Conservation (phyloP, 2,329 filamentous ascomycete species). For the Pseudogymnoascus pannorum region DNA sequence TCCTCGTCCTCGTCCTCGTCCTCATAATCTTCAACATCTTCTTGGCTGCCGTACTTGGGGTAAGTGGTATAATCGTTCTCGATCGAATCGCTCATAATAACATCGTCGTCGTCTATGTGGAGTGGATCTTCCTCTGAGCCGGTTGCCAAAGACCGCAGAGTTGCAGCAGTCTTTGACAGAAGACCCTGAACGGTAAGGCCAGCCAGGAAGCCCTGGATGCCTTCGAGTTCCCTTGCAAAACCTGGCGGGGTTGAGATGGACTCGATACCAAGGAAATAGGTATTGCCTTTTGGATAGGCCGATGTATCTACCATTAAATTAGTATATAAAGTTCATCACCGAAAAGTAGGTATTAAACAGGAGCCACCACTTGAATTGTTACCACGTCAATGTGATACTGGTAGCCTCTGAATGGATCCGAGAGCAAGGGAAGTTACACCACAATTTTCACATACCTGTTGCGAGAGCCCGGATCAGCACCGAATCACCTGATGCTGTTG, state of each 20-base stretch:
- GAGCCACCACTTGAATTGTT: not conserved
- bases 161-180: not conserved
- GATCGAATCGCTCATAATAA: not conserved
- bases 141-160: not conserved
- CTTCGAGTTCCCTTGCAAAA: slow-evolving; percentile 31
- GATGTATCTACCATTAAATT: slow-evolving; percentile 21
- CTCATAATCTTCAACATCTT: slow-evolving; percentile 14
- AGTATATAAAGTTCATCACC: not conserved
- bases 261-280: slow-evolving; percentile 49
- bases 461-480: slow-evolving; percentile 23
- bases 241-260: slow-evolving; percentile 37
- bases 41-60: not conserved
- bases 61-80: not conserved
- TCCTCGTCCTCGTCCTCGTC: slow-evolving; percentile 16
- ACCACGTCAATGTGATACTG: not conserved
- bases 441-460: slow-evolving; percentile 16
- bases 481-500: slow-evolving; percentile 23
- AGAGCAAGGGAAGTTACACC: slow-evolving; percentile 16
- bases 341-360: not conserved
- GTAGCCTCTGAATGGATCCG: not conserved
- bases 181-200: slow-evolving; percentile 18
- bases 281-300: slow-evolving; percentile 51
- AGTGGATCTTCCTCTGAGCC: not conserved
- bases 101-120: not conserved
- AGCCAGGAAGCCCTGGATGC: slow-evolving; percentile 17